A percentile compares a stretch with the other conserved stretches of the same genome.
phyloP scores from a whole-genome alignment of 345 rosid species.

The Orychophragmus violaceus region DNA sequence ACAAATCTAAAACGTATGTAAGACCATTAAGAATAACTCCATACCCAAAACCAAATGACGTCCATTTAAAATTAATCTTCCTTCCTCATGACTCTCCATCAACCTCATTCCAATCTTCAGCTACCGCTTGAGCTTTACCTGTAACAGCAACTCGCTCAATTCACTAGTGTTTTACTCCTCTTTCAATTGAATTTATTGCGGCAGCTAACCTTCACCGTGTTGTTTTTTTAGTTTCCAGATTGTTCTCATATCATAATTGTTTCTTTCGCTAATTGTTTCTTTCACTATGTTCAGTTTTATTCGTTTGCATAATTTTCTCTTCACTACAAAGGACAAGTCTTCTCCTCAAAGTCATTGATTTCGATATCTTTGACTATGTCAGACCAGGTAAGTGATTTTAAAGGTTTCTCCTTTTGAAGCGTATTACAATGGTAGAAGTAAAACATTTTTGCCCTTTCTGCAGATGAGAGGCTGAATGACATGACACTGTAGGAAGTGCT shows the following conservation, averaged over 20 bases:
- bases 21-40: no score
- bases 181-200: no score
- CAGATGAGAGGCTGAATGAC: slow-evolving; percentile 96
- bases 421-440: background rate
- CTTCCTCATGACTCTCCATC: no score
- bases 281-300: background rate
- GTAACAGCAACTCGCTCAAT: no score
- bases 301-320: slow-evolving; percentile 72
- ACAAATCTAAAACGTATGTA: no score
- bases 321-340: slow-evolving; percentile 53
- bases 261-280: no score
- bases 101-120: no score
- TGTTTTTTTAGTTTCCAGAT: background rate
- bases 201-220: background rate
- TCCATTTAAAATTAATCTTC: no score
- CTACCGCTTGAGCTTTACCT: no score
- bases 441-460: slow-evolving; percentile 14
- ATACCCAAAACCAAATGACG: no score
- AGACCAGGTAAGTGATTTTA: slow-evolving; percentile 64
- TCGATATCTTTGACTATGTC: slow-evolving; percentile 94
- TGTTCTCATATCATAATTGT: slow-evolving; percentile 1
- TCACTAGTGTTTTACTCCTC: no score
- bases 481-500: slow-evolving; percentile 98
- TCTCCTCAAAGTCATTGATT: slow-evolving; percentile 90
- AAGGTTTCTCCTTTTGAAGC: background rate